A percentile compares a stretch with the other conserved stretches of the same genome.
phyloP scores from a whole-genome alignment of 108 stramenopile species.

The Discostella pseudostelligera region DNA sequence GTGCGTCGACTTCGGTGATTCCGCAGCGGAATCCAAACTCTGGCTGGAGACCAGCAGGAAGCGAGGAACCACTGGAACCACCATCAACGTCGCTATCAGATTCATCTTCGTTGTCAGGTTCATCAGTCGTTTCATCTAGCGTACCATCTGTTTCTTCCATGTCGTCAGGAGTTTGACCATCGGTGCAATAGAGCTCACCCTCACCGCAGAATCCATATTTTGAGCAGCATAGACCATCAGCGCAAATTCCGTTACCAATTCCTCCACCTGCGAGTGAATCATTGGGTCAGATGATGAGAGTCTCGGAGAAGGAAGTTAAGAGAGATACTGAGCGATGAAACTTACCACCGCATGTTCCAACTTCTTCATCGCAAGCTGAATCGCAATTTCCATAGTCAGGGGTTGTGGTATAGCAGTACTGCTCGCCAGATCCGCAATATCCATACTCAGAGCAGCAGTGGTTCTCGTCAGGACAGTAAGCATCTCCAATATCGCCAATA shows the following conservation, averaged over 20 bases:
- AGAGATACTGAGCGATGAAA: slow-evolving; percentile 2
- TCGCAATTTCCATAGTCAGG: slow-evolving; percentile 4
- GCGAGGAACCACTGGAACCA: too few relatives aligned
- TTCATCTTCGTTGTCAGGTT: not conserved
- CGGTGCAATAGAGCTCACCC: slow-evolving; percentile 32
- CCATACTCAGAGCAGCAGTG: slow-evolving; percentile 38
- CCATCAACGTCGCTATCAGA: slow-evolving; percentile 1
- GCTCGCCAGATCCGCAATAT: slow-evolving; percentile 42
- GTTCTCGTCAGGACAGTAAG: slow-evolving; percentile 27
- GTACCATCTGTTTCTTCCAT: slow-evolving; percentile 12
- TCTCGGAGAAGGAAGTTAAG: not conserved
- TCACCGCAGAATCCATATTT: slow-evolving; percentile 36
- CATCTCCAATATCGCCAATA: slow-evolving; percentile 29
- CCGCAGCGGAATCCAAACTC: slow-evolving; percentile 40
- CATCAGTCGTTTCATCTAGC: slow-evolving; percentile 13
- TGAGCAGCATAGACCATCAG: slow-evolving; percentile 21
- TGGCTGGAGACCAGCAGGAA: slow-evolving; percentile 24
- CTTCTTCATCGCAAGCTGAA: slow-evolving; percentile 19
- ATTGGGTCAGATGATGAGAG: not conserved
- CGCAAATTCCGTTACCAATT: slow-evolving; percentile 34
- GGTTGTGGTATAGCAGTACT: slow-evolving; percentile 35
- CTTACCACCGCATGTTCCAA: slow-evolving; percentile 19
- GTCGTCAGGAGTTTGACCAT: slow-evolving; percentile 20
- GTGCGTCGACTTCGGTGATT: slow-evolving; percentile 32
- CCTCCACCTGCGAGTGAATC: slow-evolving; percentile 13